These are phyloP conservation scores for Crucihimalaya himalaica DNA, from an alignment of 345 rosid genomes.

Conservation along the genomic window DNA sequence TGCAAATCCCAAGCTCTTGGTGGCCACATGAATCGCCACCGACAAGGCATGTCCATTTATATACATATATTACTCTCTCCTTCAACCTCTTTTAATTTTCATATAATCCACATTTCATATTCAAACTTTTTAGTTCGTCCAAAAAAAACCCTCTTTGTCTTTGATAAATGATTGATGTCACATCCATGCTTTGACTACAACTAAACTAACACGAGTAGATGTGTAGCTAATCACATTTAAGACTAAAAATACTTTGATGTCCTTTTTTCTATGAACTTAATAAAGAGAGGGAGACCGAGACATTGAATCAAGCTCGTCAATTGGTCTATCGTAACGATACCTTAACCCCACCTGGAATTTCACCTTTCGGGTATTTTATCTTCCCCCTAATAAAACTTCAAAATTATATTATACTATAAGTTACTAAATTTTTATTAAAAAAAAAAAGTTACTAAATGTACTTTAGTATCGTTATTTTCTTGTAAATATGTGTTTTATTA, in stretches of 20 bases:
- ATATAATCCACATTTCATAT: conserved; percentile 16
- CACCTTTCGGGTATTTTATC: conserved; percentile 51
- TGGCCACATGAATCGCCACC: conserved; percentile 99
- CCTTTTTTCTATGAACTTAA: conserved; percentile 19
- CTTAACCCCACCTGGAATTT: conserved; percentile 52
- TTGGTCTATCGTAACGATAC: conserved; percentile 80
- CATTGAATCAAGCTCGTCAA: conserved; percentile 98
- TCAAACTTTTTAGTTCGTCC: conserved; percentile 31
- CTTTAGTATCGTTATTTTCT: neutral
- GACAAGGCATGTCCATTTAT: conserved; percentile 69
- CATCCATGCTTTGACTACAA: conserved; percentile 35
- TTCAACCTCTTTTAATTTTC: conserved; percentile 9
- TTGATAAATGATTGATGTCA: conserved; percentile 33
- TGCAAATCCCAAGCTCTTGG: conserved; percentile 99
- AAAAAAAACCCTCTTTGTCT: conserved; percentile 10
- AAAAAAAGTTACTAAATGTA: conserved; percentile 1
- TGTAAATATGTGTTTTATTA: neutral
- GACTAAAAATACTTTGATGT: conserved; percentile 20
- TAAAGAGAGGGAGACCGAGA: conserved; percentile 96
- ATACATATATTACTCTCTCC: conserved; percentile 1
- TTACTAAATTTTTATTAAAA: no score
- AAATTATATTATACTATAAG: no score
- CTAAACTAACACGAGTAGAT: conserved; percentile 14
- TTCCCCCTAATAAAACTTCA: neutral
- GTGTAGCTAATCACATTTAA: conserved; percentile 27